Percentiles rank a stretch among this genome's conserved stretches.
These are phyloP conservation scores for Linnemannia zychae DNA, from an alignment of 192 early-diverging fungal genomes.

Conservation along the genomic window DNA sequence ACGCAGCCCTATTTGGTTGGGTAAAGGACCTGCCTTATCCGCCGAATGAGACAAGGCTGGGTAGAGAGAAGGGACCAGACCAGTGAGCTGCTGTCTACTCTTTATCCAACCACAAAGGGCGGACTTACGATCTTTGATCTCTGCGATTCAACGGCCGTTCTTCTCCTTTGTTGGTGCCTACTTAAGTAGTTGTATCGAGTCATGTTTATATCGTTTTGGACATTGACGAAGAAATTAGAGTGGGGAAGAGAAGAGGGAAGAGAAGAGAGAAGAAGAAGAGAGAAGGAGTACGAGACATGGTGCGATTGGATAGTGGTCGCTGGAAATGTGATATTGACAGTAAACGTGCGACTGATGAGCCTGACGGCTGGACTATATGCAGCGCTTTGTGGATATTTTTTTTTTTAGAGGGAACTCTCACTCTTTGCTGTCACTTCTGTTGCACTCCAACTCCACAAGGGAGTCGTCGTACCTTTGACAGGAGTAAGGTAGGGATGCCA, in stretches of 20 bases:
- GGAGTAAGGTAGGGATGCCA: no score
- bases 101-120: background rate
- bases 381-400: no score
- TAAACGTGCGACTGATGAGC: no score
- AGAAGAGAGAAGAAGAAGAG: background rate
- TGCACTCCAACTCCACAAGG: no score
- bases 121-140: background rate
- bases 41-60: background rate
- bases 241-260: background rate
- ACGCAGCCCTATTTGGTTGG: constrained; percentile 7
- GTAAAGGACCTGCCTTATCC: background rate
- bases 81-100: background rate
- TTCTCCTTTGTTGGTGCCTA: background rate
- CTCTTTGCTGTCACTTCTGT: no score
- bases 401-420: no score
- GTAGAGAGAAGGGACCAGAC: background rate
- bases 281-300: no score
- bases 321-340: no score
- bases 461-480: no score
- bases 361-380: no score
- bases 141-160: background rate
- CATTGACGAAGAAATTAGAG: background rate
- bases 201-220: background rate
- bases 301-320: no score
- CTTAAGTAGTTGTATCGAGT: background rate